A percentile compares a stretch with the other conserved stretches of the same genome.
Evolutionary conservation across 2,329 filamentous ascomycete species (phyloP).

Genomic region (Volutella citrinella): DNA sequence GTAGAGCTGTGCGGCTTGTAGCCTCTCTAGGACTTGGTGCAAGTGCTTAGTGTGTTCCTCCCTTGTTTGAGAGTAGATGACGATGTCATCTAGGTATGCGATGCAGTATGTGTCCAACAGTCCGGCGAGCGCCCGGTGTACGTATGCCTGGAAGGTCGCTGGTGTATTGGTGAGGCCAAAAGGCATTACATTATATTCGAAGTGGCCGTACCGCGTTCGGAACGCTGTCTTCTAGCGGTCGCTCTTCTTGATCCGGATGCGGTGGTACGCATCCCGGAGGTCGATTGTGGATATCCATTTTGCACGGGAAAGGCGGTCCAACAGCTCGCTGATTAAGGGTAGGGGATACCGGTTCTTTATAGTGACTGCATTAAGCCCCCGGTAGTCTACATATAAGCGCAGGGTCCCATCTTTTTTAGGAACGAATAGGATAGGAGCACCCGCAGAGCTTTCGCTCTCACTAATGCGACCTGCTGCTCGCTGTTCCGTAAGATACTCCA

Average conservation of each 20-base stretch:
- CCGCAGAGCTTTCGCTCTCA: no score
- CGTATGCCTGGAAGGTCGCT: constrained; percentile 11
- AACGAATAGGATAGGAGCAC: constrained; percentile 18
- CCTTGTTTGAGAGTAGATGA: no score
- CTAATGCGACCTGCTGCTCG: no score
- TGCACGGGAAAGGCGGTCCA: constrained; percentile 14
- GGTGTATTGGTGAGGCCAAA: constrained; percentile 23
- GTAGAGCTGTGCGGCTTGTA: constrained; percentile 1
- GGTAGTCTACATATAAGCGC: constrained; percentile 25
- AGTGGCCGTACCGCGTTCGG: constrained; percentile 28
- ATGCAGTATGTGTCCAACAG: no score
- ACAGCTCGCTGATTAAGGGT: constrained; percentile 22
- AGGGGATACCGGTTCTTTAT: constrained; percentile 23
- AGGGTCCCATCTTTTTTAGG: constrained; percentile 19
- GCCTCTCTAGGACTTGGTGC: no score
- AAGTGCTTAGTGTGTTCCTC: no score
- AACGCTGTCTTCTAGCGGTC: constrained; percentile 35
- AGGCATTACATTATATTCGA: constrained; percentile 31
- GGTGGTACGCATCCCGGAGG: constrained; percentile 21
- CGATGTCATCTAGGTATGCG: no score
- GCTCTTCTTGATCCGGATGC: constrained; percentile 25
- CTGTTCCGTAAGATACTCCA: no score
- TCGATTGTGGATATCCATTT: constrained; percentile 5
- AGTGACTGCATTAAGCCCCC: constrained; percentile 23
- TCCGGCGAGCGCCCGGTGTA: background rate